Conservation (phyloP, 1,284 basidiomycete species). For the Sanghuangporus baumii region DNA sequence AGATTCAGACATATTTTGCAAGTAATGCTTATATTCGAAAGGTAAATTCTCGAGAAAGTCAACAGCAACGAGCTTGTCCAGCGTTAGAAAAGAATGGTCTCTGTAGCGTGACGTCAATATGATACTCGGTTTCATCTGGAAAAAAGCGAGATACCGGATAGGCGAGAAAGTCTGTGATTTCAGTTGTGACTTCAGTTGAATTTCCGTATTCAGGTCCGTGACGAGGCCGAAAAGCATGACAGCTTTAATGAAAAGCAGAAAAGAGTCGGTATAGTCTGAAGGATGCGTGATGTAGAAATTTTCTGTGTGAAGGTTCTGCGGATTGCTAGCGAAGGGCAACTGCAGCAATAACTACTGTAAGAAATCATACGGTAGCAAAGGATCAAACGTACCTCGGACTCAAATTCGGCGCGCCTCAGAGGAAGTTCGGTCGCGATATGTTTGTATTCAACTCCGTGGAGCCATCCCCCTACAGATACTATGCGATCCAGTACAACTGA, state of each 20-base stretch:
- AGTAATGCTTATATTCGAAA: slow-evolving; percentile 53
- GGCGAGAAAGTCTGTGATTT: slow-evolving; percentile 24
- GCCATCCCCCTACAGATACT: slow-evolving; percentile 83
- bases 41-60: slow-evolving; percentile 69
- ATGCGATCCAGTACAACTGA: slow-evolving; percentile 79
- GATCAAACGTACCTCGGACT: slow-evolving; percentile 48
- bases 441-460: slow-evolving; percentile 73
- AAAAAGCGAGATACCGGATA: background rate
- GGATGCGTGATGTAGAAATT: slow-evolving; percentile 65
- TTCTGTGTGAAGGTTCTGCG: slow-evolving; percentile 57
- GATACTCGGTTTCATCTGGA: slow-evolving; percentile 34
- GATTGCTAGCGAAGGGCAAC: slow-evolving; percentile 50
- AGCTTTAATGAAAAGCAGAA: slow-evolving; percentile 70
- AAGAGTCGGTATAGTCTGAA: slow-evolving; percentile 72
- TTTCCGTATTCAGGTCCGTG: slow-evolving; percentile 75
- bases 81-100: slow-evolving; percentile 54
- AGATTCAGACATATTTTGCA: slow-evolving; percentile 47
- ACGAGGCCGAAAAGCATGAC: slow-evolving; percentile 78
- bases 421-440: slow-evolving; percentile 79
- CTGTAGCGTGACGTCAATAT: background rate
- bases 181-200: slow-evolving; percentile 49
- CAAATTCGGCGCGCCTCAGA: slow-evolving; percentile 65
- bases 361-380: background rate
- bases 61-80: slow-evolving; percentile 59
- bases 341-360: slow-evolving; percentile 1